A percentile compares a stretch with the other conserved stretches of the same genome.
Evolutionary conservation across 2,329 filamentous ascomycete genomes (phyloP).

Genomic region (Diplodia scrobiculata): DNA sequence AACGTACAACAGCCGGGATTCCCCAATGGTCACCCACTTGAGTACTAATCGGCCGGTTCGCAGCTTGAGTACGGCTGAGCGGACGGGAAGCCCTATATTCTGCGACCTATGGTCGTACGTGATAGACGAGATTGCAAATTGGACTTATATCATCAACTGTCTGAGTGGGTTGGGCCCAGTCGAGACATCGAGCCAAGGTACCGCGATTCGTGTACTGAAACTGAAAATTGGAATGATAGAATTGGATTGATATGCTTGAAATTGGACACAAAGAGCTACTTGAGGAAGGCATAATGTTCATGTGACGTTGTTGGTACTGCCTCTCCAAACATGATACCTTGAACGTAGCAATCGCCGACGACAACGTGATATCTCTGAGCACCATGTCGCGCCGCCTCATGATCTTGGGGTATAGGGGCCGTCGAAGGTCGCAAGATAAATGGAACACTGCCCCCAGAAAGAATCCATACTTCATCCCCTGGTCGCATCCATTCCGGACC

Average conservation of each 20-base stretch:
- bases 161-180: no score
- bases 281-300: not conserved
- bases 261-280: not conserved
- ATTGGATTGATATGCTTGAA: not conserved
- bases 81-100: not conserved
- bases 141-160: no score
- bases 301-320: no score
- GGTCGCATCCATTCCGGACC: not conserved
- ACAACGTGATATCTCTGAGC: not conserved
- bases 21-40: not conserved
- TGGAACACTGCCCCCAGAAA: not conserved
- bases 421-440: not conserved
- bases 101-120: not conserved
- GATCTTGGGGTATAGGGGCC: not conserved
- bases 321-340: constrained; percentile 16
- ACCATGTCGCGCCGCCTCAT: not conserved
- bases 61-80: not conserved
- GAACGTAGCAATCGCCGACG: constrained; percentile 4
- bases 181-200: no score
- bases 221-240: not conserved
- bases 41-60: not conserved
- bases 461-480: constrained; percentile 1
- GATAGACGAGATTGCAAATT: no score
- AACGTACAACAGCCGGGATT: not conserved
- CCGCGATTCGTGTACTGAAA: no score